Conservation (phyloP, 331 rosid genomes). For the Pyrus hybrid region DNA sequence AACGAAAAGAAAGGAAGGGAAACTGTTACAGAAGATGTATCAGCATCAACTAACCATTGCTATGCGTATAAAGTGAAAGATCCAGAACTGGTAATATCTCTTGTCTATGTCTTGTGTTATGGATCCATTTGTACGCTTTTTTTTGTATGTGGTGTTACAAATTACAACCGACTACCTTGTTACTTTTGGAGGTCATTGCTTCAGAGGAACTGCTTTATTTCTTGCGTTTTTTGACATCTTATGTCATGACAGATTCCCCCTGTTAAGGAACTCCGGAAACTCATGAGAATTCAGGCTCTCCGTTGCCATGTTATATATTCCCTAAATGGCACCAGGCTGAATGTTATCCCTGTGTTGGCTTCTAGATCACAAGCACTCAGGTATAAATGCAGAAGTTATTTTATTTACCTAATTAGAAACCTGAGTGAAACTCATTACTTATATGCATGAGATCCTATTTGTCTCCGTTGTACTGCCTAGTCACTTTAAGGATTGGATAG, state of each 20-base stretch:
- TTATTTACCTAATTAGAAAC: neutral
- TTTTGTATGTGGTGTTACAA: neutral
- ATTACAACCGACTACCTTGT: neutral
- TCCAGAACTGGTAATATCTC: conserved; percentile 20
- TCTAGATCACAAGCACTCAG: conserved; percentile 45
- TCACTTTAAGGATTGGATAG: neutral
- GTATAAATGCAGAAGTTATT: neutral
- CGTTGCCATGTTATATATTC: conserved; percentile 26
- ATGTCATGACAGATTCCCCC: conserved; percentile 28
- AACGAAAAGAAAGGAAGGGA: conserved; percentile 19
- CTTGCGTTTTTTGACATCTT: neutral
- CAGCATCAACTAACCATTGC: conserved; percentile 31
- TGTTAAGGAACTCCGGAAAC: conserved; percentile 26
- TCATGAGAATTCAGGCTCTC: conserved; percentile 40
- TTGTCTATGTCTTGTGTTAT: neutral
- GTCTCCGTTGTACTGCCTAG: neutral
- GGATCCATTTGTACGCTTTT: neutral
- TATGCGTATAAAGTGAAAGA: conserved; percentile 27
- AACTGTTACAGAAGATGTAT: conserved; percentile 16
- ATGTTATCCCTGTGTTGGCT: conserved; percentile 36
- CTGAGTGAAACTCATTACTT: neutral
- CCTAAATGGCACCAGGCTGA: conserved; percentile 28
- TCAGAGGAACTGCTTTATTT: neutral
- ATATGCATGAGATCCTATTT: neutral
- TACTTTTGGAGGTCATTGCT: neutral